A percentile compares a stretch with the other conserved stretches of the same genome.
Conservation (phyloP, 2,329 filamentous ascomycete genomes). For the Chlorencoelia australis region DNA sequence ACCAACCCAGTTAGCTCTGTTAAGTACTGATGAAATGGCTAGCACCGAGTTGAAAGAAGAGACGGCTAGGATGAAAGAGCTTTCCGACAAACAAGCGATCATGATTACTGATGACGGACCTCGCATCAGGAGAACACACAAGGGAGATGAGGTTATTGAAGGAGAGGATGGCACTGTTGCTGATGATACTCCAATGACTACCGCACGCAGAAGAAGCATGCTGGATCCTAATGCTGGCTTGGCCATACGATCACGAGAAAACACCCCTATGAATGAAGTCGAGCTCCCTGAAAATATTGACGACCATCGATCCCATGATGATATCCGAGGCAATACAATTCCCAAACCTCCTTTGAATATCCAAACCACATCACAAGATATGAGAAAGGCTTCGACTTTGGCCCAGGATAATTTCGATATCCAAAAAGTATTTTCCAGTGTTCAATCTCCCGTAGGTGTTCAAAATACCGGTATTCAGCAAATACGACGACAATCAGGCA, state of each 20-base stretch:
- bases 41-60: constrained; percentile 79
- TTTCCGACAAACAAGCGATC: constrained; percentile 74
- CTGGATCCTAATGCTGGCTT: constrained; percentile 28
- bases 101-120: constrained; percentile 64
- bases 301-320: constrained; percentile 21
- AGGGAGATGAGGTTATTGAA: constrained; percentile 85
- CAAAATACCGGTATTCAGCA: constrained; percentile 29
- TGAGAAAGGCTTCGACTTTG: constrained; percentile 19
- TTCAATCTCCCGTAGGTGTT: constrained; percentile 58
- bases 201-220: constrained; percentile 30
- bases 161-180: constrained; percentile 47
- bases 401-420: constrained; percentile 57
- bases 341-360: constrained; percentile 25
- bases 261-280: constrained; percentile 27
- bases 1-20: constrained; percentile 69
- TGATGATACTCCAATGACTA: constrained; percentile 20
- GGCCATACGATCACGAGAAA: constrained; percentile 26
- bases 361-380: constrained; percentile 19
- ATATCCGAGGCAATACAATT: constrained; percentile 15
- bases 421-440: constrained; percentile 73
- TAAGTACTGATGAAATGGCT: constrained; percentile 85
- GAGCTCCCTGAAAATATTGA: constrained; percentile 25
- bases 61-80: constrained; percentile 66
- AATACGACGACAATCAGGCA: constrained; percentile 38
- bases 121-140: constrained; percentile 80